Base-by-base conservation (phyloP, 176 grass and related monocot species). In the Zizania latifolia region DNA sequence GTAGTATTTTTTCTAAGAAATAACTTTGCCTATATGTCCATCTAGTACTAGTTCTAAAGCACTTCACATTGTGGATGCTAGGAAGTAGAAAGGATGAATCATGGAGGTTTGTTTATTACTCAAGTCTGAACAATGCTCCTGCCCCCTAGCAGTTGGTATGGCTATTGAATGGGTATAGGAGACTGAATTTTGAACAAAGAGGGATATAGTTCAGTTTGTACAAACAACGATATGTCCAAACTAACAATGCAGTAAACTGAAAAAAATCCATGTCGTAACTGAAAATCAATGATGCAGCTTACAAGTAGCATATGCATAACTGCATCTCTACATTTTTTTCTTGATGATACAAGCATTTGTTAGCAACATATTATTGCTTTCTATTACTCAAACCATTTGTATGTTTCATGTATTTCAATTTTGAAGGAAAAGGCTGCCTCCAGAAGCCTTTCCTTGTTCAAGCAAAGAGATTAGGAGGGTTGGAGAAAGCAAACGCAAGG, bases 401-500 rank as follows among this genome's bases (percentile, higher is more conserved):
- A 45, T 68, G 38, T 80, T 68, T 63, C 38, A 74, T 55, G 39
- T 51, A 2, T 68, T 48, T 59, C 15, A 46, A 71, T 46, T 72
- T 55, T 85, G 2, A 67, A 96, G 89, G 92, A 5, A 83, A 75
- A 79, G 21, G 35, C 22, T 62, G 53, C 51, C 33, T 28, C 82
- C 77, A 34, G 23, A 89, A 82, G 38, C 79, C 56, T 41, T 53
- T 87, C 58, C 23, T 85, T 85, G 40, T 90, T 48, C 60, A 81
- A 48, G 88, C 88, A 62, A 94, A 87, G 73, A 94, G 84, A 61
- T 74, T 75, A 58, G 75, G 75, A 22, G 84, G 71, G 0, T 73
- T 84, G 77, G 82, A 94, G 45, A 89, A 88, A 16, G 28, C 65
- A 75, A 80, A 16, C 44, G 75, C 67, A 19, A 91, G 92, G 92